phyloP scores from a whole-genome alignment of 1,284 basidiomycete genomes.

The Papiliotrema flavescens region DNA sequence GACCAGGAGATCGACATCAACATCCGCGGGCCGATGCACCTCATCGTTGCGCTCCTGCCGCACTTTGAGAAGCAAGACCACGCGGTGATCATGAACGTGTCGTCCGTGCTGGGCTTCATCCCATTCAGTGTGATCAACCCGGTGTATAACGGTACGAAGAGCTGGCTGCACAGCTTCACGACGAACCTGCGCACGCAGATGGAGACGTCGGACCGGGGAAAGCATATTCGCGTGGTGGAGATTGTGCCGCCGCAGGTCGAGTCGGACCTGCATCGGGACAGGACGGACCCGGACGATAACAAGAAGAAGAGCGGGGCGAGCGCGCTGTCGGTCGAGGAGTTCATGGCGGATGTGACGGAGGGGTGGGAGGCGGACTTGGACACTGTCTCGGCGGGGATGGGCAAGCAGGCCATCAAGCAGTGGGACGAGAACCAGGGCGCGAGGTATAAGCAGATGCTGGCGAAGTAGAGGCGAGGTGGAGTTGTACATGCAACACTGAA shows the following conservation, averaged over 20 bases:
- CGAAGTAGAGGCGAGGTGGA: slow-evolving; percentile 4
- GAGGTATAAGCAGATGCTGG: slow-evolving; percentile 16
- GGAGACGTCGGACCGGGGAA: slow-evolving; percentile 7
- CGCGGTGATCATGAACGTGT: slow-evolving; percentile 29
- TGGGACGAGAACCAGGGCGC: slow-evolving; percentile 19
- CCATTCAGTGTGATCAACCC: slow-evolving; percentile 28
- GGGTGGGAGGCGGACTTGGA: slow-evolving; percentile 25
- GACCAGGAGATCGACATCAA: slow-evolving; percentile 31
- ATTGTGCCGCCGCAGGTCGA: slow-evolving; percentile 32
- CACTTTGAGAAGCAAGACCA: slow-evolving; percentile 20
- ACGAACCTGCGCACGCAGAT: slow-evolving; percentile 23
- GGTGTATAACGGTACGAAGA: slow-evolving; percentile 27
- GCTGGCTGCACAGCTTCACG: slow-evolving; percentile 25
- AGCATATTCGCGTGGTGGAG: slow-evolving; percentile 26
- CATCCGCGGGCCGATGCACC: slow-evolving; percentile 25
- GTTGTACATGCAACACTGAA: too few relatives aligned
- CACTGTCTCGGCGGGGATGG: slow-evolving; percentile 15
- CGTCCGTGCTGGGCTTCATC: slow-evolving; percentile 23
- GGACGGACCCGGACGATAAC: slow-evolving; percentile 30
- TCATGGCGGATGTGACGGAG: slow-evolving; percentile 23
- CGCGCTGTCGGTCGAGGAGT: slow-evolving; percentile 23
- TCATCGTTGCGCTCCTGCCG: slow-evolving; percentile 15
- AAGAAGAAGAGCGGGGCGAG: slow-evolving; percentile 17
- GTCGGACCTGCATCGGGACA: slow-evolving; percentile 28
- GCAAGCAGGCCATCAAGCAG: slow-evolving; percentile 7